Conservation (phyloP, 179 eudicot species). For the Pouteria campechiana region DNA sequence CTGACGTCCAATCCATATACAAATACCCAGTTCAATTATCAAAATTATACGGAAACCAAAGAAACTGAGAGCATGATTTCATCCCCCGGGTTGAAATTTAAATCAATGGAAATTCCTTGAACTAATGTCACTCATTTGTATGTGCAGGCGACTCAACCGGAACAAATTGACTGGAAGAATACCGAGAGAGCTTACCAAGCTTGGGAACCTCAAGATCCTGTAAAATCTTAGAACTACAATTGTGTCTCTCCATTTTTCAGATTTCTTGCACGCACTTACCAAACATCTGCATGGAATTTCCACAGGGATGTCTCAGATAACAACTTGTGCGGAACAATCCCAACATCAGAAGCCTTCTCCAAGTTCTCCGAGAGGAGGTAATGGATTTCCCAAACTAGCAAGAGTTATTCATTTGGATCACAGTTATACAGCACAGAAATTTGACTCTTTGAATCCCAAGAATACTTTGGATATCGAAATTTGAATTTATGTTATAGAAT, state of each 20-base stretch:
- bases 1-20: too few relatives aligned
- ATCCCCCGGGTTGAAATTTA: too few relatives aligned
- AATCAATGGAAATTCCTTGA: not conserved
- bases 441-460: too few relatives aligned
- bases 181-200: slow-evolving; percentile 58
- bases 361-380: slow-evolving; percentile 62
- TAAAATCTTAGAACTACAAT: slow-evolving; percentile 6
- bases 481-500: too few relatives aligned
- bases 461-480: too few relatives aligned
- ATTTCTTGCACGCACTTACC: not conserved
- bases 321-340: slow-evolving; percentile 60
- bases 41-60: too few relatives aligned
- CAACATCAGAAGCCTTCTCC: slow-evolving; percentile 50
- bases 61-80: too few relatives aligned
- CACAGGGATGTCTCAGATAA: slow-evolving; percentile 61
- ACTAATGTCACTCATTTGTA: not conserved
- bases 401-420: too few relatives aligned
- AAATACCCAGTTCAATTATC: too few relatives aligned
- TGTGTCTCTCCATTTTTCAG: not conserved
- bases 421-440: too few relatives aligned
- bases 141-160: slow-evolving; percentile 42
- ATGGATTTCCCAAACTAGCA: too few relatives aligned
- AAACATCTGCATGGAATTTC: not conserved
- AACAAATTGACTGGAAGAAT: slow-evolving; percentile 61
- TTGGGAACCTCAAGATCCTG: slow-evolving; percentile 59